These are phyloP conservation scores for Zostera marina DNA, from an alignment of 116 monocot species.

Conservation along the genomic window DNA sequence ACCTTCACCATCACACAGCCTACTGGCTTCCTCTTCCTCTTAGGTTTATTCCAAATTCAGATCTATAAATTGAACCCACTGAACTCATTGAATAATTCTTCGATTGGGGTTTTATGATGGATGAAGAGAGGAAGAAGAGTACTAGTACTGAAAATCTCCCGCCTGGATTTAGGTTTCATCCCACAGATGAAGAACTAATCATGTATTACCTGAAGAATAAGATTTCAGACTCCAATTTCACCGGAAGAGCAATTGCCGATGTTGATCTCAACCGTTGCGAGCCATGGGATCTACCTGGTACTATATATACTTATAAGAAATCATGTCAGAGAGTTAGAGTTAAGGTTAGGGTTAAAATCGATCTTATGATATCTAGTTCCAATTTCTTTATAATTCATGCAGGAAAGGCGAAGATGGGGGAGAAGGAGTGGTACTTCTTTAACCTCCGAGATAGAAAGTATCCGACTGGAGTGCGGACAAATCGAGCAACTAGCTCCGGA, in stretches of 20 bases:
- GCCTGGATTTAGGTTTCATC: conserved; percentile 77
- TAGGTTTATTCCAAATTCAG: background rate
- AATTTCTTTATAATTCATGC: too few relatives aligned
- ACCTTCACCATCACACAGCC: conserved; percentile 6
- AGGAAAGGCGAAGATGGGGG: conserved; percentile 74
- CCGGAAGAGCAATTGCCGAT: conserved; percentile 48
- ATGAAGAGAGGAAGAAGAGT: conserved; percentile 12
- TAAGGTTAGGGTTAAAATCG: too few relatives aligned
- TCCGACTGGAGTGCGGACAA: conserved; percentile 62
- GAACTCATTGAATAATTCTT: background rate
- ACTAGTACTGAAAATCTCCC: conserved; percentile 29
- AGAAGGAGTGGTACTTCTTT: conserved; percentile 84
- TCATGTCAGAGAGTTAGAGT: too few relatives aligned
- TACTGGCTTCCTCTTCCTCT: background rate
- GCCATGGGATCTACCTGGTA: conserved; percentile 88
- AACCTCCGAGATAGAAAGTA: conserved; percentile 60
- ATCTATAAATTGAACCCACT: background rate
- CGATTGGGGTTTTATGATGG: conserved; percentile 9
- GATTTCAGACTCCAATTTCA: conserved; percentile 35
- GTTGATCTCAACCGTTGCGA: conserved; percentile 79
- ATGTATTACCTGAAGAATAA: conserved; percentile 46
- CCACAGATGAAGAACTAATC: conserved; percentile 76
- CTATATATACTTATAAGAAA: too few relatives aligned
- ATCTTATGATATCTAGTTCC: too few relatives aligned
- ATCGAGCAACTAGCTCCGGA: conserved; percentile 53